Conservation (phyloP, 23 red algal genomes). For the Gracilaria vermiculophylla region DNA sequence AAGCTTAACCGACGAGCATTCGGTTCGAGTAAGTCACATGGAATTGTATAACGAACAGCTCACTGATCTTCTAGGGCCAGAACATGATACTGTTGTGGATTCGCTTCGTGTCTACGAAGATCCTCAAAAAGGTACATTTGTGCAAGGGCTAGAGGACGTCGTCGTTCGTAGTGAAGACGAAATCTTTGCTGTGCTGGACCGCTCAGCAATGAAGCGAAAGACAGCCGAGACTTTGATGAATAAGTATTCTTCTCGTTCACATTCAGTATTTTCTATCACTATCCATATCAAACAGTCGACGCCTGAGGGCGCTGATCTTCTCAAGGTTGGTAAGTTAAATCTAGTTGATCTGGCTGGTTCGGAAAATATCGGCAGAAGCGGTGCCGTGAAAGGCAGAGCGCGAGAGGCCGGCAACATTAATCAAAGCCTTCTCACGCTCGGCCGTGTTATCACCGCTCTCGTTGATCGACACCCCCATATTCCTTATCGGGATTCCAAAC, state of each 20-base stretch:
- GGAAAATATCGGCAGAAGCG: slow-evolving; percentile 87
- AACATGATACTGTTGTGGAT: slow-evolving; percentile 12
- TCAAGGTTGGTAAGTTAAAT: slow-evolving; percentile 98
- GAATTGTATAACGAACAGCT: slow-evolving; percentile 99
- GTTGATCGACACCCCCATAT: slow-evolving; percentile 93
- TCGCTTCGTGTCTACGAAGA: slow-evolving; percentile 91
- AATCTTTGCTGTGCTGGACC: slow-evolving; percentile 85
- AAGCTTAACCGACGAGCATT: slow-evolving; percentile 73
- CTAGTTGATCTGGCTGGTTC: slow-evolving; percentile 98
- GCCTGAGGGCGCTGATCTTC: slow-evolving; percentile 90
- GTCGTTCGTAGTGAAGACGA: slow-evolving; percentile 83
- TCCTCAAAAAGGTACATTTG: slow-evolving; percentile 86
- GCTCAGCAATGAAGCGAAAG: slow-evolving; percentile 72
- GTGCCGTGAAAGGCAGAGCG: slow-evolving; percentile 78
- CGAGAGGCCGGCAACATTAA: slow-evolving; percentile 98
- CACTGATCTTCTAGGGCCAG: slow-evolving; percentile 84
- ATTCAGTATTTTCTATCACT: slow-evolving; percentile 91
- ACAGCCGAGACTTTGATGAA: slow-evolving; percentile 96
- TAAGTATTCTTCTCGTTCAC: slow-evolving; percentile 97
- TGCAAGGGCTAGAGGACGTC: slow-evolving; percentile 89
- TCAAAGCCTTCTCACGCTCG: slow-evolving; percentile 94
- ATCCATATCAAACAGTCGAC: slow-evolving; percentile 92
- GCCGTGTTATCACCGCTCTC: slow-evolving; percentile 95
- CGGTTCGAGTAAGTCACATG: slow-evolving; percentile 90
- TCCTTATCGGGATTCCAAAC: slow-evolving; percentile 95